A percentile compares a stretch with the other conserved stretches of the same genome.
These are phyloP conservation scores for Amphichorda felina DNA, from an alignment of 2,329 filamentous ascomycete species.

Conservation along the genomic window DNA sequence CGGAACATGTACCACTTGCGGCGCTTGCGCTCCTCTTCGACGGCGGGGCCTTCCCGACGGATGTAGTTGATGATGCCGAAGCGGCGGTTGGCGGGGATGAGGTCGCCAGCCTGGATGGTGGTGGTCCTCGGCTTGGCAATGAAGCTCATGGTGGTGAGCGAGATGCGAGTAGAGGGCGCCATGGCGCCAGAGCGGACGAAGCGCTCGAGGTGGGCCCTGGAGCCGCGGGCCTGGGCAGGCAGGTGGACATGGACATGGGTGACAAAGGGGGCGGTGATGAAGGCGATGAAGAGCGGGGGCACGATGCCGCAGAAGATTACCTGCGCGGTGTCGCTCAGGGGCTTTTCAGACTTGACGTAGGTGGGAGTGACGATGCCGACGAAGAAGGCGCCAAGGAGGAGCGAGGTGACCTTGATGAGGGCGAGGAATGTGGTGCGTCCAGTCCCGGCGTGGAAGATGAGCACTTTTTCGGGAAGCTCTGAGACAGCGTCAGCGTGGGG, in stretches of 20 bases:
- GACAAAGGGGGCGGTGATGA: conserved; percentile 58
- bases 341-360: conserved; percentile 31
- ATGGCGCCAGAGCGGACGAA: conserved; percentile 25
- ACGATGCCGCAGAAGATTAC: conserved; percentile 48
- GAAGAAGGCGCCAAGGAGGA: conserved; percentile 59
- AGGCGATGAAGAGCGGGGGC: conserved; percentile 53
- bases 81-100: conserved; percentile 17
- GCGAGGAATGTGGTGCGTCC: conserved; percentile 56
- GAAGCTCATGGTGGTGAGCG: conserved; percentile 42
- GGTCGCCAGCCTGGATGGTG: conserved; percentile 24
- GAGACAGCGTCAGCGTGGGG: neutral
- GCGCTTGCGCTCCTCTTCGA: conserved; percentile 15
- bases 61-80: conserved; percentile 27
- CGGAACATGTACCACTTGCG: conserved; percentile 27
- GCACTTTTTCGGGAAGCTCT: conserved; percentile 45
- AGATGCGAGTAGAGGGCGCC: conserved; percentile 30
- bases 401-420: conserved; percentile 56
- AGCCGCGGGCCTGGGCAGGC: conserved; percentile 51
- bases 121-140: conserved; percentile 42
- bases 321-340: conserved; percentile 19
- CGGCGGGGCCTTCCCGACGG: conserved; percentile 7
- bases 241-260: conserved; percentile 59
- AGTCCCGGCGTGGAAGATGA: conserved; percentile 68
- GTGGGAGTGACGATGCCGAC: conserved; percentile 49
- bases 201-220: conserved; percentile 40